Conservation (phyloP, 139 green algal species). For the Micractinium sp. region DNA sequence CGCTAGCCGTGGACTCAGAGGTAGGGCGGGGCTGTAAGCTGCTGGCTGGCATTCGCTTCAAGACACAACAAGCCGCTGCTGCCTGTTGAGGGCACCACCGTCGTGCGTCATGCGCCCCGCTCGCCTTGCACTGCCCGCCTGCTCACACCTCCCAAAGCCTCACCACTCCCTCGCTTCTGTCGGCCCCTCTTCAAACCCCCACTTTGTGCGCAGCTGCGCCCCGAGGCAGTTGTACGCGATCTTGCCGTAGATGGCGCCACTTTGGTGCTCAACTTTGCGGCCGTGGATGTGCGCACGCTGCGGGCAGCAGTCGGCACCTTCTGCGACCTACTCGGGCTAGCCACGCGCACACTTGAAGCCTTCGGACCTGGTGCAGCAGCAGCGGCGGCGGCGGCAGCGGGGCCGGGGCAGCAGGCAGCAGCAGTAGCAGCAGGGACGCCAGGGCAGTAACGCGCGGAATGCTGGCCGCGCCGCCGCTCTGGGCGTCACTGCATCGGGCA, state of each 20-base stretch:
- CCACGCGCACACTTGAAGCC: slow-evolving; percentile 40
- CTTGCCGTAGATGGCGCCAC: slow-evolving; percentile 25
- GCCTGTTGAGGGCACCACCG: too few relatives aligned
- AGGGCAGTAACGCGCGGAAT: background rate
- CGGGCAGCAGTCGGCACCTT: slow-evolving; percentile 55
- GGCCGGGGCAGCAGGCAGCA: background rate
- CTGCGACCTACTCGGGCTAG: slow-evolving; percentile 47
- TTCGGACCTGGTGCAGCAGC: slow-evolving; percentile 31
- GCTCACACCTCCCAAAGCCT: background rate
- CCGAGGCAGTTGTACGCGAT: slow-evolving; percentile 39
- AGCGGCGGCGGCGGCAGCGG: background rate
- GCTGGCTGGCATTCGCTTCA: background rate
- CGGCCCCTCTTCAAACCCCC: background rate
- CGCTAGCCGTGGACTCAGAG: slow-evolving; percentile 49
- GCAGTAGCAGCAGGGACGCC: background rate
- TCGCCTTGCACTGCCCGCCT: background rate
- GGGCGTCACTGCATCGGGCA: too few relatives aligned
- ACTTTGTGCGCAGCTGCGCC: slow-evolving; percentile 39
- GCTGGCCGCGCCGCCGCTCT: too few relatives aligned
- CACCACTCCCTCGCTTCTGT: background rate
- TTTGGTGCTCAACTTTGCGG: slow-evolving; percentile 40
- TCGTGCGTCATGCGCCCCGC: background rate
- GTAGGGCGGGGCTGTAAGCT: background rate
- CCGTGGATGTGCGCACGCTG: slow-evolving; percentile 47
- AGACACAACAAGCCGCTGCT: too few relatives aligned